Base-by-base conservation (phyloP, 495 filamentous ascomycete genomes). In the Penicillium pancosmium region DNA sequence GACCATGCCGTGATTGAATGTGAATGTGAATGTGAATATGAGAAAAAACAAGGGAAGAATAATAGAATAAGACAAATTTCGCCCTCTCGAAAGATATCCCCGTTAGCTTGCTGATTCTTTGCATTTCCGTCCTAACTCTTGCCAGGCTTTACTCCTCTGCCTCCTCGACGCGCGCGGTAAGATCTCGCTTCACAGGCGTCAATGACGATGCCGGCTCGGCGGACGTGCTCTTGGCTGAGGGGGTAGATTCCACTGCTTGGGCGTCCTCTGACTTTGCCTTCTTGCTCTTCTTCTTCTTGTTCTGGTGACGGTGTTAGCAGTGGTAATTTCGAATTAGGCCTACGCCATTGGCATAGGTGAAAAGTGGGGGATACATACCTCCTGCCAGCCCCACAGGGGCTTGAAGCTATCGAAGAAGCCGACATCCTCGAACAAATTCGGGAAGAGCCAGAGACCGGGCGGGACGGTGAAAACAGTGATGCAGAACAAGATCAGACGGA, bases 341-440 rank as follows among this genome's bases (percentile, higher is more conserved):
- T 38, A 19, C 12, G 27, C 27, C 27, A 31, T 21, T 33, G 2
- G 2, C 6, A 0, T 12, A 36, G 0, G 35, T 0, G 53, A 6
- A 5, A 9, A 44, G 12, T 52, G 43, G 43, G 47, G 61, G 35
- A 54, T 31, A 40, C 53, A 59, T 73, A 96, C 94, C 88, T 98
- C 92, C 73, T 98, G 94, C 95, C 95, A 99, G 51, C 90, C 95
- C 93, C 95, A 98, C 35, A 94, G 72, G 25, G 95, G 95, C 75
- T 89, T 89, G 81, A 99, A 99, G 74, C 90, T 95, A 60, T 99
- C 95, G 68, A 98, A 88, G 75, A 99, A 97, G 8, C 93, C 94
- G 46, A 99, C 95, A 70, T 99, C 95, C 74, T 98, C 95, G 76
- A 97, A 99, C 19, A 99, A 73, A 69, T 99, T 99, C 47, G 95